phyloP scores from a whole-genome alignment of 768 basidiomycete genomes.

The Terana coerulea region DNA sequence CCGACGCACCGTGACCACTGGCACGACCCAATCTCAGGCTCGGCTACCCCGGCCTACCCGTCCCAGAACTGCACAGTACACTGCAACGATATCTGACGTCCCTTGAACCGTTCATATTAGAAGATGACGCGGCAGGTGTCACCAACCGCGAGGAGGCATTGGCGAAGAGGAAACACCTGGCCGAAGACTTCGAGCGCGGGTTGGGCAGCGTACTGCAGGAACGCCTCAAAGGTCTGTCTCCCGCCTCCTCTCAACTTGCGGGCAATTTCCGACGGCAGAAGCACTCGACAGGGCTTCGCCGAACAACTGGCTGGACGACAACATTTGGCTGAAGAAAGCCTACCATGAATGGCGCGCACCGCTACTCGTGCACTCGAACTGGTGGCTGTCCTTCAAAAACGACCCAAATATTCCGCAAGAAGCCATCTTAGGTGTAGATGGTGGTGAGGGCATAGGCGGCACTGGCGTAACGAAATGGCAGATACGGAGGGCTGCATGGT shows the following conservation, averaged over 20 bases:
- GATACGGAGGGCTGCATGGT: conserved; percentile 78
- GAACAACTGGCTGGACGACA: conserved; percentile 92
- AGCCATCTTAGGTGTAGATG: conserved; percentile 21
- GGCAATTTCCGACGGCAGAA: conserved; percentile 21
- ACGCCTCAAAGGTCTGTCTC: conserved; percentile 56
- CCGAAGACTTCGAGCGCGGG: conserved; percentile 65
- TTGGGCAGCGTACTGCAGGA: conserved; percentile 69
- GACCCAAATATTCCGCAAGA: conserved; percentile 57
- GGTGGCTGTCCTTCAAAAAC: conserved; percentile 88
- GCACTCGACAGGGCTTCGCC: conserved; percentile 83
- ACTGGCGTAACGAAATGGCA: conserved; percentile 75
- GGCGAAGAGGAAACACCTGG: conserved; percentile 53
- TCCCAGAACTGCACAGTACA: conserved; percentile 73
- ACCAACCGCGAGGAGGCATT: conserved; percentile 48
- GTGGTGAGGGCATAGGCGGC: conserved; percentile 9
- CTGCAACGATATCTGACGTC: conserved; percentile 76
- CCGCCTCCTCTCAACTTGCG: conserved; percentile 11
- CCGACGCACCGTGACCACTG: neutral
- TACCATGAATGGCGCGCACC: conserved; percentile 89
- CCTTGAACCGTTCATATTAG: conserved; percentile 72
- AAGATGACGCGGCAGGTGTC: conserved; percentile 63
- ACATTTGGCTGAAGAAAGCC: conserved; percentile 84
- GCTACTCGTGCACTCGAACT: conserved; percentile 87
- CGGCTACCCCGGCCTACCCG: conserved; percentile 69
- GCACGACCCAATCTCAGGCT: neutral